Evolutionary conservation across 257 asterid species (phyloP), one percentile per base, ranked within the genome.

Genomic region (Petunia axillaris): DNA sequence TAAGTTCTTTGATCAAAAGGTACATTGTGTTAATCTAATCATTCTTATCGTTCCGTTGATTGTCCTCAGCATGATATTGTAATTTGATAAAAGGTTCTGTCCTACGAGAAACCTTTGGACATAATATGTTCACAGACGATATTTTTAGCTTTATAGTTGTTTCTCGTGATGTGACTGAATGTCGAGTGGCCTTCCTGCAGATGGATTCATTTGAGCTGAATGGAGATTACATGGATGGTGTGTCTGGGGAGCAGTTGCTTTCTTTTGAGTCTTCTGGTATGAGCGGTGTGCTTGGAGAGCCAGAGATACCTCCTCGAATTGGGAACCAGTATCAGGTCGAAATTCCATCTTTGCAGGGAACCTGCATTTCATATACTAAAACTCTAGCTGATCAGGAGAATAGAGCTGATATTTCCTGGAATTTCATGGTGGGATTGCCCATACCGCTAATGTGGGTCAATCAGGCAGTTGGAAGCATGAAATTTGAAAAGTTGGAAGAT

Each of bases 301-400:
- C 85, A 6, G 85, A 84, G 41, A 84, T 89, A 57, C 76, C 78
- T 64, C 94, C 97, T 10, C 88, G 96, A 64, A 68, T 87, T 50
- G 98, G 98, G 66, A 89, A 89, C 62, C 84, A 87, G 57, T 92
- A 83, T 81, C 98, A 93, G 85, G 91, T 77, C 46, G 86, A 89
- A 82, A 84, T 90, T 80, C 96, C 94, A 35, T 79, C 78, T 78
- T 67, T 77, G 55, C 54, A 74, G 78, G 67, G 85, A 3, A 80
- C 74, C 39, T 73, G 39, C 67, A 4, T 59, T 50, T 57, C 80
- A 8, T 48, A 70, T 54, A 39, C 77, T 44, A 73, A 48, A 40
- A 87, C 68, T 52, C 65, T 65, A 11, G 59, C 43, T 64, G 64
- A 65, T 8, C n/a, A 77, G 37, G 68, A 81, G 64, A 83, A 41